Evolutionary conservation across 352 stramenopile species (phyloP), one percentile per base, ranked within the genome.

Genomic region (Phytopythium boreale): DNA sequence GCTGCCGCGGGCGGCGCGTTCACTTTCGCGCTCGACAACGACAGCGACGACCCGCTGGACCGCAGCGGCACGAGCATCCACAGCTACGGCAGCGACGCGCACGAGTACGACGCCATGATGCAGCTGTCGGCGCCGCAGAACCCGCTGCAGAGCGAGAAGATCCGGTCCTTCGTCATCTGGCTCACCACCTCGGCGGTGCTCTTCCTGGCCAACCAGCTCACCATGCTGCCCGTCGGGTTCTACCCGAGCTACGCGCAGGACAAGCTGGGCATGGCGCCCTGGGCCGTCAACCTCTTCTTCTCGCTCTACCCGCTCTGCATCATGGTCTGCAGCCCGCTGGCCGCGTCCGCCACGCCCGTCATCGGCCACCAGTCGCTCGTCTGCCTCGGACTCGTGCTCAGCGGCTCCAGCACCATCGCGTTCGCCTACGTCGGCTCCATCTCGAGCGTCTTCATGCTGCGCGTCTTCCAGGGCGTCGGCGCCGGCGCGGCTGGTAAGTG

Each of bases 181-280:
- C 56, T 83, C 49, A 59, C 75, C 41, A 77, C 76, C 10, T 82
- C 78, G 22, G 65, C 60, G 56, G 76, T 89, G 39, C 65, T 92
- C 34, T 89, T 92, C 66, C 75, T 89, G 24, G 80, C 77, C 14
- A 92, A 92, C 64, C 82, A 89, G 56, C 79, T 92, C 62, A 89
- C 80, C 44, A 89, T 80, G 63, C 72, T 92, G 12, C 75, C 80
- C 22, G 82, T 92, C n/a, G 82, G 82, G 29, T 92, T 92, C 71
- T 89, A 88, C 68, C 82, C 82, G 34, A 64, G 66, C 14, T 89
- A 89, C 69, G 82, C 77, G 46, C 62, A 78, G 46, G 59, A 76
- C 39, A 63, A 24, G n/a, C 72, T 87, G 1, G 62, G 71, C 60
- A 84, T 88, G 73, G 77, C 76, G 24, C 62, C 70, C 19, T 57